phyloP scores from a whole-genome alignment of 495 filamentous ascomycete genomes.

The Penicillium soppii region DNA sequence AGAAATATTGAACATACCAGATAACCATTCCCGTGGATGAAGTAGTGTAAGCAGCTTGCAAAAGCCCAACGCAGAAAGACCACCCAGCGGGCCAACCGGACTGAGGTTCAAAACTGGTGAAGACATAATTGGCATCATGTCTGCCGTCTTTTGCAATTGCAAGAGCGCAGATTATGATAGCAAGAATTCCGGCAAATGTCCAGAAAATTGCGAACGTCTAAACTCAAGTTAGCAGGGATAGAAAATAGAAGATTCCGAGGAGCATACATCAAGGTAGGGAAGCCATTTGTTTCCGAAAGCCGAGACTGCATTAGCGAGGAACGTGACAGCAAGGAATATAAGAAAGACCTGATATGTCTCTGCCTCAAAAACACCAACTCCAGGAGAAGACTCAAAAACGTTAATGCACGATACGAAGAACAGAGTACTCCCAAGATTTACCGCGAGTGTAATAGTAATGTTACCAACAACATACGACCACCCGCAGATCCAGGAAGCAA shows the following conservation, averaged over 20 bases:
- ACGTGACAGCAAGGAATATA: conserved; percentile 56
- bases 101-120: conserved; percentile 50
- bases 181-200: conserved; percentile 53
- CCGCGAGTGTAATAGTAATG: conserved; percentile 46
- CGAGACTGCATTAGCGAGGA: conserved; percentile 30
- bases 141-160: conserved; percentile 46
- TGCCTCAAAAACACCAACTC: conserved; percentile 17
- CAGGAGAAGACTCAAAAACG: conserved; percentile 41
- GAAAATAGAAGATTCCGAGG: conserved; percentile 28
- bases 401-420: conserved; percentile 25
- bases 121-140: conserved; percentile 52
- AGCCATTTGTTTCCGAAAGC: conserved; percentile 22
- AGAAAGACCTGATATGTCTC: conserved; percentile 48
- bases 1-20: conserved; percentile 11
- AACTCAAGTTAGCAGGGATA: conserved; percentile 20
- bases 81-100: conserved; percentile 60
- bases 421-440: conserved; percentile 29
- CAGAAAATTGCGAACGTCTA: conserved; percentile 62
- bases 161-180: conserved; percentile 55
- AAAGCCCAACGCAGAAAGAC: conserved; percentile 54
- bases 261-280: conserved; percentile 48
- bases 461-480: conserved; percentile 70
- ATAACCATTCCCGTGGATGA: conserved; percentile 50
- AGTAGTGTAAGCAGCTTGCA: conserved; percentile 54
- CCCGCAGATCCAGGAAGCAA: conserved; percentile 63